Conservation (phyloP, 768 basidiomycete genomes). For the Amanita jacksonii region DNA sequence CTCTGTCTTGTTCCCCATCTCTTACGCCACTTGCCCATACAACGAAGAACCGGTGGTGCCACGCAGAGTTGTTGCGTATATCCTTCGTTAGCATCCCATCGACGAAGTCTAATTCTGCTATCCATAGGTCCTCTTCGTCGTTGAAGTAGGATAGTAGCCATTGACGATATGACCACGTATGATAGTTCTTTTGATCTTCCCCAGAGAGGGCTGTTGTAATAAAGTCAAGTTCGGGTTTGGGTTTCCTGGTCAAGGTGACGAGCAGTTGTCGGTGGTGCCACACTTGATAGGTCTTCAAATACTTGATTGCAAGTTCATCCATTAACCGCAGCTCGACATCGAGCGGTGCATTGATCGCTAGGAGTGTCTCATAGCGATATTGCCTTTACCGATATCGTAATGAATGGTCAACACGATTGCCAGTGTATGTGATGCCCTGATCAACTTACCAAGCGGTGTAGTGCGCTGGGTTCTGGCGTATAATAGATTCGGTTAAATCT, state of each 20-base stretch:
- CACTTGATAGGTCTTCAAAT: constrained; percentile 95
- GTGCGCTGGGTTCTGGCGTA: constrained; percentile 89
- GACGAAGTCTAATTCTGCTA: constrained; percentile 63
- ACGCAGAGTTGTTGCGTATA: constrained; percentile 92
- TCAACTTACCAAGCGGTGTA: constrained; percentile 85
- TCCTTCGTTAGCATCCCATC: constrained; percentile 65
- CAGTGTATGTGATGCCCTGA: neutral
- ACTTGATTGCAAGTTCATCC: constrained; percentile 76
- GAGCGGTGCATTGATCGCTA: constrained; percentile 57
- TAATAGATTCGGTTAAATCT: constrained; percentile 80
- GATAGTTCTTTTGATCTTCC: constrained; percentile 89
- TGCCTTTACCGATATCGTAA: constrained; percentile 48
- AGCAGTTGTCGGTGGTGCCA: constrained; percentile 90
- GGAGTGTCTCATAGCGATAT: constrained; percentile 83
- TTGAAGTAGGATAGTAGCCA: constrained; percentile 87
- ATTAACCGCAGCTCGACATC: constrained; percentile 75
- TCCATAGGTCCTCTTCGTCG: constrained; percentile 58
- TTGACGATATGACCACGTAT: constrained; percentile 97
- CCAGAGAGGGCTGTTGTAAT: constrained; percentile 58
- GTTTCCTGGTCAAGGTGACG: constrained; percentile 43
- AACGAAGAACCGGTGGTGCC: constrained; percentile 93
- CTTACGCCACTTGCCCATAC: constrained; percentile 61
- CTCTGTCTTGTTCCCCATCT: constrained; percentile 51
- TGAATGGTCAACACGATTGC: too few species aligned
- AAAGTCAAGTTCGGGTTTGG: constrained; percentile 68